Percentiles rank a stretch among this genome's conserved stretches.
Evolutionary conservation across 345 rosid species (phyloP).

Genomic region (Rhizophora mangle): DNA sequence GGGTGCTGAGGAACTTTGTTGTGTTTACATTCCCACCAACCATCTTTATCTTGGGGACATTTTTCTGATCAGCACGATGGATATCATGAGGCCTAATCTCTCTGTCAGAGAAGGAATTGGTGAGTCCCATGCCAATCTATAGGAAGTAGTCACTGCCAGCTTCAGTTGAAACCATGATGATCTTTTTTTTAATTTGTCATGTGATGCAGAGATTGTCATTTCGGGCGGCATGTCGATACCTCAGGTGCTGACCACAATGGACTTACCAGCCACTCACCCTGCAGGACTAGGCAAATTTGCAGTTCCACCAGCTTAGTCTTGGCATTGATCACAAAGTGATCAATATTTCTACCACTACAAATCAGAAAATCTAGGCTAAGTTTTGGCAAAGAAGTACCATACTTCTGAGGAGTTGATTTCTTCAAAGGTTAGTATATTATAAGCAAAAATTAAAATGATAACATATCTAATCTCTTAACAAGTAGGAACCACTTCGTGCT

Average conservation of each 20-base stretch:
- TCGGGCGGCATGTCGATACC: constrained; percentile 75
- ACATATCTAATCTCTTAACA: no score
- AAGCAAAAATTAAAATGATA: no score
- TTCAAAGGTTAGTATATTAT: no score
- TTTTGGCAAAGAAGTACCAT: no score
- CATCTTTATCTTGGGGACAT: constrained; percentile 70
- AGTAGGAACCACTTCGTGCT: no score
- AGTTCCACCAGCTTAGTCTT: constrained; percentile 27
- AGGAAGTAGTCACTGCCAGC: neutral
- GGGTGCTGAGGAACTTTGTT: constrained; percentile 60
- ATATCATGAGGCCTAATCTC: constrained; percentile 59
- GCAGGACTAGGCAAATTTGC: constrained; percentile 36
- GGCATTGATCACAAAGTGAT: neutral
- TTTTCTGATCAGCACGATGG: constrained; percentile 56
- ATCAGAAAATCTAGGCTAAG: neutral
- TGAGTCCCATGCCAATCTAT: constrained; percentile 11
- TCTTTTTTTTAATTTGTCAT: neutral
- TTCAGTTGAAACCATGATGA: neutral
- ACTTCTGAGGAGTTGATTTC: no score
- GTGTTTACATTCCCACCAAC: constrained; percentile 65
- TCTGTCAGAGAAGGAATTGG: constrained; percentile 68
- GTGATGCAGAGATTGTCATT: constrained; percentile 56
- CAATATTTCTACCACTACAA: no score
- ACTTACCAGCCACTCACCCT: constrained; percentile 31
- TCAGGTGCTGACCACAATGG: constrained; percentile 44